phyloP scores from a whole-genome alignment of 805 yeast species.

The Candida sphagnicola region DNA sequence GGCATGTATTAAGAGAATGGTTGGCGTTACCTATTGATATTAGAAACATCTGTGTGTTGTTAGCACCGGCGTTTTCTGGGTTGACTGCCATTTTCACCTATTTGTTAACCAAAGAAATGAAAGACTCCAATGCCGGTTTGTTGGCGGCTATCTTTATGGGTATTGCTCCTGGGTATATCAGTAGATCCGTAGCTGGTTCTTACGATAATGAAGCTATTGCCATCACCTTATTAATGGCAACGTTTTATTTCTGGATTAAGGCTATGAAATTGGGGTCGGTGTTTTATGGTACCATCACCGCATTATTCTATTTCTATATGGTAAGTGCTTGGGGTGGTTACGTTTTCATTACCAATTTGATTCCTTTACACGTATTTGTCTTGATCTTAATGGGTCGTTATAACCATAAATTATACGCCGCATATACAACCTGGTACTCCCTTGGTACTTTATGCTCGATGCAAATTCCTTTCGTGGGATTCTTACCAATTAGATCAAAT shows the following conservation, averaged over 20 bases:
- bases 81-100: constrained; percentile 89
- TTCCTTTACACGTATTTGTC: constrained; percentile 92
- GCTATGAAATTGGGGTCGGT: constrained; percentile 89
- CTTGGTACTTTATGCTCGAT: constrained; percentile 96
- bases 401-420: constrained; percentile 73
- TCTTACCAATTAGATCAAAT: constrained; percentile 91
- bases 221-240: constrained; percentile 89
- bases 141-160: constrained; percentile 94
- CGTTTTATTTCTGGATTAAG: constrained; percentile 95
- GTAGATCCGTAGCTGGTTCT: constrained; percentile 97
- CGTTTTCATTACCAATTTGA: constrained; percentile 95
- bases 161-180: constrained; percentile 97
- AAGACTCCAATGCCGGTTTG: constrained; percentile 84
- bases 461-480: constrained; percentile 99
- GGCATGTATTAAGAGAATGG: constrained; percentile 60
- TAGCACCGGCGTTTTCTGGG: constrained; percentile 96
- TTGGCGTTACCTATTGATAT: constrained; percentile 85
- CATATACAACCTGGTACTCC: constrained; percentile 95
- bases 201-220: constrained; percentile 99
- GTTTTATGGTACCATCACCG: constrained; percentile 76
- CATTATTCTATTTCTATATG: constrained; percentile 94
- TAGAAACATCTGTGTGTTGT: constrained; percentile 89
- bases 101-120: constrained; percentile 83
- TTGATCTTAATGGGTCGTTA: constrained; percentile 93
- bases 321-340: constrained; percentile 99